phyloP scores from a whole-genome alignment of 805 yeast species.

The Saccharomyces paradoxus region DNA sequence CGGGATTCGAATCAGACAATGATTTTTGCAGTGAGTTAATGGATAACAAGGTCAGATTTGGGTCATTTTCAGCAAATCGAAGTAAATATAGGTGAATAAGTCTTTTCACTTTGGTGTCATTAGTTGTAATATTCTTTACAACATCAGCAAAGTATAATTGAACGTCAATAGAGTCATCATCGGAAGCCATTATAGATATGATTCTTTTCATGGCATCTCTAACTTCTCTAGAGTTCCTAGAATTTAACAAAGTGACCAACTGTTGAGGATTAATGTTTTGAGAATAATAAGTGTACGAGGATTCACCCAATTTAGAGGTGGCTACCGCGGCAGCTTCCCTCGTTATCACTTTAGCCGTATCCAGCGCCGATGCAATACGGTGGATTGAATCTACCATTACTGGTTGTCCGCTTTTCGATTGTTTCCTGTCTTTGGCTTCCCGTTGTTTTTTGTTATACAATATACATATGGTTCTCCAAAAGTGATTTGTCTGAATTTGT shows the following conservation, averaged over 20 bases:
- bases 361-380: conserved; percentile 61
- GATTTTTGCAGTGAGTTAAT: conserved; percentile 88
- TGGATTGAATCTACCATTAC: conserved; percentile 50
- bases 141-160: conserved; percentile 69
- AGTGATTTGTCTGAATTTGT: neutral
- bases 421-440: neutral
- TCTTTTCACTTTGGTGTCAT: conserved; percentile 55
- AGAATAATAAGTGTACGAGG: conserved; percentile 39
- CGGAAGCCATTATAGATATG: conserved; percentile 37
- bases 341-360: conserved; percentile 71
- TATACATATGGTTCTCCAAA: neutral
- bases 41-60: conserved; percentile 81
- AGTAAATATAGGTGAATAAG: conserved; percentile 70
- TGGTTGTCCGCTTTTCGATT: neutral
- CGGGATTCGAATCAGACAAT: conserved; percentile 60
- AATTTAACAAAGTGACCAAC: conserved; percentile 55
- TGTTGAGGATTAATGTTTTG: conserved; percentile 53
- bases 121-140: conserved; percentile 74
- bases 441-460: neutral
- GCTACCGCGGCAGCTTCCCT: conserved; percentile 80
- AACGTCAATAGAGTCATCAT: conserved; percentile 33
- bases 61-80: conserved; percentile 73
- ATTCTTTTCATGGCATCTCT: conserved; percentile 53
- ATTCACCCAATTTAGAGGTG: conserved; percentile 54
- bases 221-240: conserved; percentile 59